These are phyloP conservation scores for Didymella sp. DNA, from an alignment of 2,329 filamentous ascomycete genomes.

Conservation along the genomic window DNA sequence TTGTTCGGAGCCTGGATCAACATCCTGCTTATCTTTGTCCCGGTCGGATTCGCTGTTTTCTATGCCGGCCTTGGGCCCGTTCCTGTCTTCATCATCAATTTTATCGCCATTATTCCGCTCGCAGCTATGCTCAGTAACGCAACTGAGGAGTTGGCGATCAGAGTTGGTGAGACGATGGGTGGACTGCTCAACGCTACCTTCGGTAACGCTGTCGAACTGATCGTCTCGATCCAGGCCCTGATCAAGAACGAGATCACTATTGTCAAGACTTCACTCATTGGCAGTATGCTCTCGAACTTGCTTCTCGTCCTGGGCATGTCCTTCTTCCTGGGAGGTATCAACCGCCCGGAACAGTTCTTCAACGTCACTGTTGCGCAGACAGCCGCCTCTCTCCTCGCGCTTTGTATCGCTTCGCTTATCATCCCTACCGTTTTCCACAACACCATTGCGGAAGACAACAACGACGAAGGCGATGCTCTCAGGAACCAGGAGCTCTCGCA, in stretches of 20 bases:
- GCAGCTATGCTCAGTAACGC: constrained; percentile 86
- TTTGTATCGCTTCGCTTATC: constrained; percentile 82
- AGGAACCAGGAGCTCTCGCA: constrained; percentile 61
- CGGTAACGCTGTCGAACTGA: constrained; percentile 88
- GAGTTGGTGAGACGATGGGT: constrained; percentile 80
- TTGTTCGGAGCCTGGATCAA: constrained; percentile 88
- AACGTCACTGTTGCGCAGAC: constrained; percentile 93
- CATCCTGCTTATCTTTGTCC: constrained; percentile 77
- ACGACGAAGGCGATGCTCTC: constrained; percentile 30
- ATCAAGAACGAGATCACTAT: constrained; percentile 77
- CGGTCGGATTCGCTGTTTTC: constrained; percentile 76
- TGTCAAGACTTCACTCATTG: constrained; percentile 90
- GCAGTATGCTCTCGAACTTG: constrained; percentile 89
- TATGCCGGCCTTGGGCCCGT: constrained; percentile 58
- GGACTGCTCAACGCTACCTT: constrained; percentile 91
- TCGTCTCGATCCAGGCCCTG: constrained; percentile 85
- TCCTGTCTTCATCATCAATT: constrained; percentile 82
- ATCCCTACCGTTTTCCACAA: constrained; percentile 82
- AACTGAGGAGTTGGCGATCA: constrained; percentile 86
- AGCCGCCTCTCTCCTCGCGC: constrained; percentile 77
- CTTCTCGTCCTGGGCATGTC: constrained; percentile 89
- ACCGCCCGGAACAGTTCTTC: constrained; percentile 83
- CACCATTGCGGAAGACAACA: constrained; percentile 40
- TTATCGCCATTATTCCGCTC: constrained; percentile 89
- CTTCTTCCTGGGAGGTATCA: constrained; percentile 86